Conservation (phyloP, 1,139 yeast genomes). For the Pichia sp. region DNA sequence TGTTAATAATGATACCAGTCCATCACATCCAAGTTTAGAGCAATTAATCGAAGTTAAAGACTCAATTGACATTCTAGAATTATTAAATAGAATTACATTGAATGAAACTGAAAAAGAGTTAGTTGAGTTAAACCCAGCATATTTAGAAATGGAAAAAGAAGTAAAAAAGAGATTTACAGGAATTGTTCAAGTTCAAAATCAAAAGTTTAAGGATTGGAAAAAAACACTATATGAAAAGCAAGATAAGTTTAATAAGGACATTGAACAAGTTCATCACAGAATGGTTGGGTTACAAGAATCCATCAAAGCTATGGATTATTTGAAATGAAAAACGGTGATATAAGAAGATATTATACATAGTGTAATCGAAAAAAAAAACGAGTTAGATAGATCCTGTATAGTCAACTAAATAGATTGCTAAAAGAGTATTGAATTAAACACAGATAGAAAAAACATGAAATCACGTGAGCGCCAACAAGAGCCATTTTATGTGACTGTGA, state of each 20-base stretch:
- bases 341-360: no score
- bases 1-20: conserved; percentile 20
- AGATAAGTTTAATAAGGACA: conserved; percentile 48
- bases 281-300: conserved; percentile 36
- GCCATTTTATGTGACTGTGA: no score
- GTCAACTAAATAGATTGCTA: not conserved
- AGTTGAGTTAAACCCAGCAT: conserved; percentile 44
- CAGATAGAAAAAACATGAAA: no score
- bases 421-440: no score
- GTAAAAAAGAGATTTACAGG: conserved; percentile 45
- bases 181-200: conserved; percentile 48
- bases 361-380: no score
- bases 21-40: conserved; percentile 28
- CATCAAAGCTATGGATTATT: conserved; percentile 23
- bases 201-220: conserved; percentile 62
- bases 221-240: conserved; percentile 51
- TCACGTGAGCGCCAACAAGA: no score
- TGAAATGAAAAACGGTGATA: not conserved
- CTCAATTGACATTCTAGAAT: conserved; percentile 31
- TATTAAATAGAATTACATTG: conserved; percentile 37
- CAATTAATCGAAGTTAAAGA: conserved; percentile 23
- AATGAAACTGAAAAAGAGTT: conserved; percentile 36
- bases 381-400: no score
- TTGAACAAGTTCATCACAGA: conserved; percentile 39
- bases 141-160: conserved; percentile 39